Evolutionary conservation across 768 basidiomycete species (phyloP), one percentile per base, ranked within the genome.

Genomic region (Strobilomyces confusus): DNA sequence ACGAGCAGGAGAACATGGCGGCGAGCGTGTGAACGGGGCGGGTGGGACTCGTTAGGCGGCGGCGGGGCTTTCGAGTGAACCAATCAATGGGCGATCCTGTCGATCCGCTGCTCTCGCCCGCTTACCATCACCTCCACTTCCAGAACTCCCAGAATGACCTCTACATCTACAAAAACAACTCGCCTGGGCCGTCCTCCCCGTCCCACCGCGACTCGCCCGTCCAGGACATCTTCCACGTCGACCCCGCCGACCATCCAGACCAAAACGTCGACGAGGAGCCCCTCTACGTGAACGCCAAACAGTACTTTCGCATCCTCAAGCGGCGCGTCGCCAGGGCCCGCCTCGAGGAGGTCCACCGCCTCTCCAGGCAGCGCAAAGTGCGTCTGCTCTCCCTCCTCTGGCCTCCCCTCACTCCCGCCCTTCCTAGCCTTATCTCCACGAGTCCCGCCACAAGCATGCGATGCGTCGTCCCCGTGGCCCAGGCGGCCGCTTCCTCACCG

Each of bases 241-340:
- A 71, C 30, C 62, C 67, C 57, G 58, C 62, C 52, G 64, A 72
- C 48, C 68, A 75, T 19, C 41, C 47, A 15, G 77, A 77, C 55
- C 34, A 61, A 5, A 72, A 71, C 54, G 78, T 91, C 62, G 95
- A 98, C 73, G 94, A 98, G 58, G 95, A 99, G 69, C 95, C 97
- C 25, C 85, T 99, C 61, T 98, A 98, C 74, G 97, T 99, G 54
- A 99, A 99, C 63, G 95, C 97, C 55, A 99, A 99, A 69, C 97
- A 99, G 73, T 99, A 98, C 70, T 93, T 95, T 63, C 90, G 97
- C 67, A 98, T 99, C 64, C 82, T 99, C 71, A 98, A 98, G 76
- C 81, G 97, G 58, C 81, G 97, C 51, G 82, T 90, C 60, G 94
- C 95, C 6, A 76, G 95, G 41, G 91, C 92, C 4, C 80, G 97